A percentile compares a stretch with the other conserved stretches of the same genome.
phyloP scores from a whole-genome alignment of 495 filamentous ascomycete species.

The Barbatosphaeria neglecta region DNA sequence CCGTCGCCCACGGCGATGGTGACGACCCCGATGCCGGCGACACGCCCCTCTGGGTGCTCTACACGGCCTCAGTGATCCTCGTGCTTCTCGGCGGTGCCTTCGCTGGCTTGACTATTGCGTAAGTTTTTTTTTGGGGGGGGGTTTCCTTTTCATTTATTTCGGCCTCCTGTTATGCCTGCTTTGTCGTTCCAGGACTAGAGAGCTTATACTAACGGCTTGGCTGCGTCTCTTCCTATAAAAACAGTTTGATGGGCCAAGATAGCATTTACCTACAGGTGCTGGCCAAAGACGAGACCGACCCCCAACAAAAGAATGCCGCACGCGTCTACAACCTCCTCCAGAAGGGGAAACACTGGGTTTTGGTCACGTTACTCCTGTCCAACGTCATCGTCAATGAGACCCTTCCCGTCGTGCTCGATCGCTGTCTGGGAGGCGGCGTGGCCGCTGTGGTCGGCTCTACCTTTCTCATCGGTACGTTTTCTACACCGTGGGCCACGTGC shows the following conservation, averaged over 20 bases:
- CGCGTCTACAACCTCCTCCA: conserved; percentile 72
- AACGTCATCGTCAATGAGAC: conserved; percentile 99
- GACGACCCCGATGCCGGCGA: conserved; percentile 26
- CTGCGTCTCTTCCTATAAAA: background rate
- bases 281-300: conserved; percentile 56
- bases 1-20: conserved; percentile 12
- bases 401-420: conserved; percentile 85
- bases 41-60: conserved; percentile 32
- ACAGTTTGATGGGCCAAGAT: conserved; percentile 71
- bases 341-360: conserved; percentile 95
- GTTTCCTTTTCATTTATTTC: background rate
- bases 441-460: conserved; percentile 89
- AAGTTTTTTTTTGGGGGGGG: conserved; percentile 8
- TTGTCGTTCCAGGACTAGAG: background rate
- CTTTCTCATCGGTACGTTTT: conserved; percentile 70
- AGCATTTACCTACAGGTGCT: conserved; percentile 97
- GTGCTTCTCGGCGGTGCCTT: conserved; percentile 89
- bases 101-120: conserved; percentile 89
- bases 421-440: conserved; percentile 88
- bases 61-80: conserved; percentile 38
- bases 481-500: too few species aligned
- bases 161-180: background rate
- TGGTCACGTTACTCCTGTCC: conserved; percentile 84
- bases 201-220: conserved; percentile 6
- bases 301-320: conserved; percentile 70